Conservation (phyloP, 352 stramenopile genomes). For the Globisporangium perplexum region DNA sequence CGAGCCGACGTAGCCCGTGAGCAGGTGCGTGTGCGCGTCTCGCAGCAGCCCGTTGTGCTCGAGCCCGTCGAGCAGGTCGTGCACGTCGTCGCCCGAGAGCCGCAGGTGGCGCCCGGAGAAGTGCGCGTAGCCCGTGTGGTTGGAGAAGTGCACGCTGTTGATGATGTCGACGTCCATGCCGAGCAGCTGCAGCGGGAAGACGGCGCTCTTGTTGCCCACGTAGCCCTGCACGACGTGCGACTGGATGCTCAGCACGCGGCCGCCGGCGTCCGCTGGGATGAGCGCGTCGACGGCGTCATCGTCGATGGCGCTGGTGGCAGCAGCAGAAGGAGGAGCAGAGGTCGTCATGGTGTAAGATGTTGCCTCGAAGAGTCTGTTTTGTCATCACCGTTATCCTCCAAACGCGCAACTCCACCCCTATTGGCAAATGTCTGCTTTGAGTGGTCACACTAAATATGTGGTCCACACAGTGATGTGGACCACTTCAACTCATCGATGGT, state of each 20-base stretch:
- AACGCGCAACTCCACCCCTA: no score
- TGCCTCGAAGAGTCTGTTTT: no score
- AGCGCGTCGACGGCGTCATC: constrained; percentile 3
- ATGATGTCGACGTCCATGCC: constrained; percentile 85
- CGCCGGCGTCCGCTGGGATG: constrained; percentile 26
- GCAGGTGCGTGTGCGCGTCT: constrained; percentile 68
- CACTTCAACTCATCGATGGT: no score
- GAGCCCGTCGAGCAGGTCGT: constrained; percentile 76
- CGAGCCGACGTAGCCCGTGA: constrained; percentile 81
- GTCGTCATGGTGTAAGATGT: no score
- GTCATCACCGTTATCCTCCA: no score
- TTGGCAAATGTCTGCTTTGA: no score
- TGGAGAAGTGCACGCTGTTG: constrained; percentile 87
- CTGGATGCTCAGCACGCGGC: constrained; percentile 83
- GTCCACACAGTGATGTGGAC: no score
- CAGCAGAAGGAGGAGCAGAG: background rate
- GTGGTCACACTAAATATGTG: no score
- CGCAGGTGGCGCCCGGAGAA: constrained; percentile 69
- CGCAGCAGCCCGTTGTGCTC: constrained; percentile 62
- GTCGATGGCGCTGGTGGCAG: background rate
- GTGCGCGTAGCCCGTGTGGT: constrained; percentile 78
- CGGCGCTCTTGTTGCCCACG: constrained; percentile 83
- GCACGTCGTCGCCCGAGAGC: constrained; percentile 65
- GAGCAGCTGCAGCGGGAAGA: constrained; percentile 81
- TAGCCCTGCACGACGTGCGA: constrained; percentile 86